These are phyloP conservation scores for Monosporozyma aerobia DNA, from an alignment of 805 yeast species.

Conservation along the genomic window DNA sequence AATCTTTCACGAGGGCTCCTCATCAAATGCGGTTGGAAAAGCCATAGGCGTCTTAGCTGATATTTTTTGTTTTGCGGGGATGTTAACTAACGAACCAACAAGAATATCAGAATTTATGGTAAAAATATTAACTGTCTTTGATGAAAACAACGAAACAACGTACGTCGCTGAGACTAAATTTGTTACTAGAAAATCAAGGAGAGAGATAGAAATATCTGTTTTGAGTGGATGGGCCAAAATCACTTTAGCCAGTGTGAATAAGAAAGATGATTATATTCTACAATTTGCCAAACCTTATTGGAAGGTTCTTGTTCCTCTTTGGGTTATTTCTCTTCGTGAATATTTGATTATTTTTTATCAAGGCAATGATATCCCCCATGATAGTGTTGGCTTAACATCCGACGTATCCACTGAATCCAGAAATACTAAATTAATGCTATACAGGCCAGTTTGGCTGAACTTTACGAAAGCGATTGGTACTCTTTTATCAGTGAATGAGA, in stretches of 20 bases:
- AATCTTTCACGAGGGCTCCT: conserved; percentile 66
- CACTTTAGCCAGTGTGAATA: conserved; percentile 27
- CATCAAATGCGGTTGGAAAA: conserved; percentile 60
- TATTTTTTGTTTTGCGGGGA: conserved; percentile 55
- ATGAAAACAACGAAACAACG: conserved; percentile 16
- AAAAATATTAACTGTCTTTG: conserved; percentile 51
- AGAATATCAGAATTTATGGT: conserved; percentile 59
- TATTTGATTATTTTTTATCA: conserved; percentile 57
- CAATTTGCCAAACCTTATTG: conserved; percentile 48
- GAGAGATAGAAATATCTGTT: conserved; percentile 49
- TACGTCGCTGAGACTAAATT: conserved; percentile 47
- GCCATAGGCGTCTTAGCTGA: conserved; percentile 75
- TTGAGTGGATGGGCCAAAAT: conserved; percentile 69
- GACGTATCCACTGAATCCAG: background rate
- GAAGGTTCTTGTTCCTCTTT: conserved; percentile 56
- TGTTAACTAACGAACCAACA: conserved; percentile 39
- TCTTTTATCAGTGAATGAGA: conserved; percentile 44
- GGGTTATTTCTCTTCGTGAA: conserved; percentile 72
- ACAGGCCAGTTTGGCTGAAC: conserved; percentile 58
- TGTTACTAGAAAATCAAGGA: conserved; percentile 36
- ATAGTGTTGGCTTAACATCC: background rate
- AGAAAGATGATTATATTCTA: conserved; percentile 34
- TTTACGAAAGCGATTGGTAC: conserved; percentile 68
- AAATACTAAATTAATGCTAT: conserved; percentile 24
- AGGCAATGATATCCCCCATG: conserved; percentile 18